These are phyloP conservation scores for Fusarium drepaniforme DNA, from an alignment of 2,329 filamentous ascomycete genomes.

Conservation along the genomic window DNA sequence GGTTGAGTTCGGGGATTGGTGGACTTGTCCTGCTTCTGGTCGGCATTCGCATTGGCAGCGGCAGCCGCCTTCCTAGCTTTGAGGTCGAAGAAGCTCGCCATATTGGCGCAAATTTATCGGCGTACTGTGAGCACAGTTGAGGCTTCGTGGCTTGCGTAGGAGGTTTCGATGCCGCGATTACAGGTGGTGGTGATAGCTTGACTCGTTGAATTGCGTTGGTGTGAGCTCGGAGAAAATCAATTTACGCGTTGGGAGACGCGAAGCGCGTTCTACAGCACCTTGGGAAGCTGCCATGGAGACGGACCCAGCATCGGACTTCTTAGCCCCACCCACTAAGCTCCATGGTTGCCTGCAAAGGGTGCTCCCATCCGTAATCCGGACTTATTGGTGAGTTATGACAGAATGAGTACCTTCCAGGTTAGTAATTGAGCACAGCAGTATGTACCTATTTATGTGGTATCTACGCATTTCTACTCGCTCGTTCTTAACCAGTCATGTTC, in stretches of 20 bases:
- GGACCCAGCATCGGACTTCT: neutral
- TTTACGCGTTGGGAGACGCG: slow-evolving; percentile 46
- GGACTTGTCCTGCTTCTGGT: slow-evolving; percentile 74
- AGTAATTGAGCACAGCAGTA: neutral
- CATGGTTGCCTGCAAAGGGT: neutral
- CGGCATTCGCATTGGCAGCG: slow-evolving; percentile 71
- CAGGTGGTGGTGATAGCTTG: slow-evolving; percentile 5
- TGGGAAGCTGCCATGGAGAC: neutral
- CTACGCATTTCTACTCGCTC: neutral
- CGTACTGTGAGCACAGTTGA: neutral
- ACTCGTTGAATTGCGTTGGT: slow-evolving; percentile 9
- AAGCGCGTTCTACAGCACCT: slow-evolving; percentile 24
- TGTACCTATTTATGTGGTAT: neutral
- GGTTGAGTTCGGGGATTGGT: slow-evolving; percentile 78
- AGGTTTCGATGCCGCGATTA: neutral
- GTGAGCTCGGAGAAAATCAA: slow-evolving; percentile 41
- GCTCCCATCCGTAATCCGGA: neutral
- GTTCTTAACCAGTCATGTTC: neutral
- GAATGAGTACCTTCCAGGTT: neutral
- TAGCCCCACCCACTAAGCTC: neutral
- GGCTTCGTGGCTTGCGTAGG: neutral
- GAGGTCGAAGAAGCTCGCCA: slow-evolving; percentile 96
- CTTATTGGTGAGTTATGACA: neutral
- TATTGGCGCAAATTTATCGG: slow-evolving; percentile 49
- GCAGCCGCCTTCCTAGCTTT: slow-evolving; percentile 89